phyloP scores from a whole-genome alignment of 805 yeast species.

The Candida ulmi region DNA sequence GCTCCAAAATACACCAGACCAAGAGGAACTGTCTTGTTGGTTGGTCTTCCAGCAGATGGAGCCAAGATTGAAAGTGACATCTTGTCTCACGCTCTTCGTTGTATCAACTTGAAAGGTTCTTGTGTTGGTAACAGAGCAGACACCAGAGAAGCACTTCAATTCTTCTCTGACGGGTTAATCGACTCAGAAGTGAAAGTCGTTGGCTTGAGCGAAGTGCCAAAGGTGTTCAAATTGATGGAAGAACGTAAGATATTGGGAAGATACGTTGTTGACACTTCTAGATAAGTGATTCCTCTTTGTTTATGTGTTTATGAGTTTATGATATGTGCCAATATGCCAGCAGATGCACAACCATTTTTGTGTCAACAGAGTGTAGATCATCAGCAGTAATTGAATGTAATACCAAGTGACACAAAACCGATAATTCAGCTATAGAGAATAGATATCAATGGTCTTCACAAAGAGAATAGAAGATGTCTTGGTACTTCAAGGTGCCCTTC shows the following conservation, averaged over 20 bases:
- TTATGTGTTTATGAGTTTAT: background rate
- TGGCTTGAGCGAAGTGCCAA: conserved; percentile 45
- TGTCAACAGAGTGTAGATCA: too few relatives aligned
- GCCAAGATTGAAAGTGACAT: conserved; percentile 60
- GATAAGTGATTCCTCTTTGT: background rate
- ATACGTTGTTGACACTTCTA: conserved; percentile 50
- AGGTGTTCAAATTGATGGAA: conserved; percentile 48
- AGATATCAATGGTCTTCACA: too few relatives aligned
- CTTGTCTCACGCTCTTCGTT: conserved; percentile 11
- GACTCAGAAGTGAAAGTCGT: conserved; percentile 51
- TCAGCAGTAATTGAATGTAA: too few relatives aligned
- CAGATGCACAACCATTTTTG: too few relatives aligned
- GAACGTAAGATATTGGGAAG: conserved; percentile 55
- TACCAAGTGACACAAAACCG: background rate
- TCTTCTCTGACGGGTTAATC: conserved; percentile 57
- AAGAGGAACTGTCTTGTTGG: conserved; percentile 60
- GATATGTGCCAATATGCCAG: too few relatives aligned
- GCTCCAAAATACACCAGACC: conserved; percentile 53
- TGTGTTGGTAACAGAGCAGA: conserved; percentile 55
- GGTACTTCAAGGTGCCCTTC: too few relatives aligned
- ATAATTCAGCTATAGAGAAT: too few relatives aligned
- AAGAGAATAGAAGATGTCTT: too few relatives aligned
- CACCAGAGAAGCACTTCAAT: conserved; percentile 52
- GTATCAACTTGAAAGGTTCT: conserved; percentile 52
- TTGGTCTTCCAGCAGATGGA: conserved; percentile 67